Evolutionary conservation across 2,329 filamentous ascomycete species (phyloP), one percentile per base, ranked within the genome.

Genomic region (Elsinoe batatas): DNA sequence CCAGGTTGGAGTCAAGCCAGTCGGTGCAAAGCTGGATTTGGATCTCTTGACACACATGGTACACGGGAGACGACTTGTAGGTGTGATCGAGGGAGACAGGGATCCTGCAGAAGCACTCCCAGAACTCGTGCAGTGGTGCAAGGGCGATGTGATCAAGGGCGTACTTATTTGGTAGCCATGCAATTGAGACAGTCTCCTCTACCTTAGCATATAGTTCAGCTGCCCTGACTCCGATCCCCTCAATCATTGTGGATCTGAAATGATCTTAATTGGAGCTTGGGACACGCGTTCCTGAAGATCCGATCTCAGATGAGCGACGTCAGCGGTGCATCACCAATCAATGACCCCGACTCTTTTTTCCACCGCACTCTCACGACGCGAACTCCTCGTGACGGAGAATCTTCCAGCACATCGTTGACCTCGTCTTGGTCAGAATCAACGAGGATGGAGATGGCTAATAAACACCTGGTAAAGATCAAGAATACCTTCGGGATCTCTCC

Each of bases 1-100:
- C 2, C 71, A 76, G 56, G 71, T 78, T 10, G 76, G 76, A 0
- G 72, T 72, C 0, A 71, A 75, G 10, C 68, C 70, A 51, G 65
- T 69, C 0, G 68, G 69, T 0, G 62, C 67, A 1, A 67, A 67
- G 26, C 50, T 77, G 40, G 64, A 64, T 3, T 59, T 77, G 56
- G 44, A 49, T 35, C 26, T 49, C 8, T 66, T 71, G 37, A 65
- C 67, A 33, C 71, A 76, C 57, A 72, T 78, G 69, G 66, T 67
- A 8, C 67, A 66, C 40, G 75, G 73, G 0, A 74, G 73, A 54
- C 65, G 68, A 35, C 72, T 75, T 20, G 71, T 74, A 1, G 75
- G 75, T 0, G 73, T 73, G 15, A 70, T 71, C 20, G 70, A 76
- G 40, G 73, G 72, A 2, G 71, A 76, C 57, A 65, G 69, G 6